Percentiles rank a stretch among this genome's conserved stretches.
phyloP scores from a whole-genome alignment of 345 rosid species.

The Rhodamnia rubescens region DNA sequence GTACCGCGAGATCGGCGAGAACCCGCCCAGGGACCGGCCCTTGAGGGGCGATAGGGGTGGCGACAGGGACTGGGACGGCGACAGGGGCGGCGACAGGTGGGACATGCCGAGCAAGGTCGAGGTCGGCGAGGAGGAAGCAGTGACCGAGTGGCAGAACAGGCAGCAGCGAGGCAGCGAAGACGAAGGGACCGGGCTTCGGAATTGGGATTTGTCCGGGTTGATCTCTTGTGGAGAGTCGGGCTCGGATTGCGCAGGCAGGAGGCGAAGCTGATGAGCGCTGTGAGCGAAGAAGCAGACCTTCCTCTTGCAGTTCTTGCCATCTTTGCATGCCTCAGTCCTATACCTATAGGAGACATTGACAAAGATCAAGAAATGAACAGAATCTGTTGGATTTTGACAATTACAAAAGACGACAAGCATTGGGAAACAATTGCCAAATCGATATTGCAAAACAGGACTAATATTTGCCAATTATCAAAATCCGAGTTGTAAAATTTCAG shows the following conservation, averaged over 20 bases:
- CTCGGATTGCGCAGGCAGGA: slow-evolving; percentile 27
- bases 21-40: slow-evolving; percentile 1
- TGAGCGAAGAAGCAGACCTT: slow-evolving; percentile 75
- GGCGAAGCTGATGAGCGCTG: slow-evolving; percentile 49
- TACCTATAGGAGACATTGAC: slow-evolving; percentile 3
- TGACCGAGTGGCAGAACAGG: slow-evolving; percentile 30
- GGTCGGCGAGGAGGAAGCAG: slow-evolving; percentile 53
- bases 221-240: neutral
- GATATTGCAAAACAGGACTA: neutral
- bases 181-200: neutral
- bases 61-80: slow-evolving; percentile 48
- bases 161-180: slow-evolving; percentile 31
- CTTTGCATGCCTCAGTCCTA: slow-evolving; percentile 68
- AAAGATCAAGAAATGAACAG: neutral
- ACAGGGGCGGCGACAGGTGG: slow-evolving; percentile 39
- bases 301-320: slow-evolving; percentile 54
- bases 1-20: slow-evolving; percentile 23
- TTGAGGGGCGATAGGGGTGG: neutral
- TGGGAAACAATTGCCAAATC: neutral
- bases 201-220: neutral
- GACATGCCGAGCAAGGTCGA: slow-evolving; percentile 61
- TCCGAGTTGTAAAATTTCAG: neutral
- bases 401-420: neutral
- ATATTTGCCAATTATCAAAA: neutral
- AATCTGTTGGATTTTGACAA: neutral